Conservation (phyloP, 1,284 basidiomycete species). For the Coniferiporia sulphurascens region DNA sequence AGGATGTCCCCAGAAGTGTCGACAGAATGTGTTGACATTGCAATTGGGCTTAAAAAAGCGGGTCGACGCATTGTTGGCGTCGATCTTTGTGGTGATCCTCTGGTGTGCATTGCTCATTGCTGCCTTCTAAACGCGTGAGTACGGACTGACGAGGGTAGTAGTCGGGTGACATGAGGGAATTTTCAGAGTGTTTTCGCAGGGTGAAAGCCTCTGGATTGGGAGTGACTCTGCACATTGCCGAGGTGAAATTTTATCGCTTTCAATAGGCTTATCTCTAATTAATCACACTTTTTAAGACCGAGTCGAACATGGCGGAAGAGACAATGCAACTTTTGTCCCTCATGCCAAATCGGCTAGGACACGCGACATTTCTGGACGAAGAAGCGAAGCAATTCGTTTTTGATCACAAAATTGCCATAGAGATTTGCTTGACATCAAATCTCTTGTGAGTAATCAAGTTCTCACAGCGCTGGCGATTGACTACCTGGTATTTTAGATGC, state of each 20-base stretch:
- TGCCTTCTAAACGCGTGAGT: not conserved
- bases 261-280: not conserved
- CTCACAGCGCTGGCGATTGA: not conserved
- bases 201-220: conserved; percentile 58
- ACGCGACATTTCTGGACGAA: conserved; percentile 75
- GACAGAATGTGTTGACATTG: conserved; percentile 53
- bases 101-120: conserved; percentile 27
- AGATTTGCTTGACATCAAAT: conserved; percentile 82
- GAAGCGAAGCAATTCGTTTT: conserved; percentile 54
- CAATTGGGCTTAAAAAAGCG: conserved; percentile 47
- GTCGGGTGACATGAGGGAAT: conserved; percentile 52
- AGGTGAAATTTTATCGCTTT: conserved; percentile 38
- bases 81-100: conserved; percentile 77
- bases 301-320: conserved; percentile 48
- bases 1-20: conserved; percentile 49
- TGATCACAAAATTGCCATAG: conserved; percentile 58
- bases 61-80: conserved; percentile 69
- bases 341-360: conserved; percentile 67
- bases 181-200: conserved; percentile 47
- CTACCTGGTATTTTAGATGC: conserved; percentile 37
- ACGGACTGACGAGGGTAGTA: conserved; percentile 20
- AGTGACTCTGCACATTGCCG: conserved; percentile 77
- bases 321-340: conserved; percentile 61
- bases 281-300: conserved; percentile 36
- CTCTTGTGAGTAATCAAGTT: conserved; percentile 45